Conservation (phyloP, 345 rosid genomes). For the Syzygium oleosum region DNA sequence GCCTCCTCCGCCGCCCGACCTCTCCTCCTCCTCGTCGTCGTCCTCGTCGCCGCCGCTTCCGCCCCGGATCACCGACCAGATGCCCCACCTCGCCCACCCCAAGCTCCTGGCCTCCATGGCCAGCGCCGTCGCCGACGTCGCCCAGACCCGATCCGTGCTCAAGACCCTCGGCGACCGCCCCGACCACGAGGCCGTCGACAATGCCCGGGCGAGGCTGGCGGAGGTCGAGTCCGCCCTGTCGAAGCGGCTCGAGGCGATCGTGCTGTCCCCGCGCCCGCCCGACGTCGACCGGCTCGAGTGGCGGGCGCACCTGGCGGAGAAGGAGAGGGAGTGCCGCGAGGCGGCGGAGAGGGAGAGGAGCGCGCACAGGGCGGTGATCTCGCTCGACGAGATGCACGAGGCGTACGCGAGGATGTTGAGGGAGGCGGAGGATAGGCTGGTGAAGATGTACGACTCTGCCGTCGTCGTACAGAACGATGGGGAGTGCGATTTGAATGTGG, state of each 20-base stretch:
- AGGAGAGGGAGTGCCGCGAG: conserved; percentile 48
- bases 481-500: conserved; percentile 7
- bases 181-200: conserved; percentile 83
- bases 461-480: conserved; percentile 16
- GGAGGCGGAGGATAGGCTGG: conserved; percentile 73
- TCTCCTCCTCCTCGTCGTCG: conserved; percentile 18
- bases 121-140: conserved; percentile 56
- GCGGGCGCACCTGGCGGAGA: conserved; percentile 45
- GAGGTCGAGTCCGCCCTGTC: conserved; percentile 52
- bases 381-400: conserved; percentile 74
- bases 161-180: conserved; percentile 84
- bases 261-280: conserved; percentile 45
- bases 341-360: conserved; percentile 49
- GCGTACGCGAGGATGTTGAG: conserved; percentile 66
- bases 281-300: conserved; percentile 45
- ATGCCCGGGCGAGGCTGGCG: conserved; percentile 43
- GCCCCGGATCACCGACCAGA: conserved; percentile 25
- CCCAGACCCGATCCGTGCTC: conserved; percentile 78
- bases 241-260: conserved; percentile 68
- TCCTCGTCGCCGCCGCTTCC: background rate
- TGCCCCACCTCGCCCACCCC: conserved; percentile 66
- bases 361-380: conserved; percentile 40
- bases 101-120: conserved; percentile 69
- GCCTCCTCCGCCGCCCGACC: conserved; percentile 14
- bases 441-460: conserved; percentile 55